A percentile compares a stretch with the other conserved stretches of the same genome.
Conservation (phyloP, 352 stramenopile species). For the Pythium scleroteichum region DNA sequence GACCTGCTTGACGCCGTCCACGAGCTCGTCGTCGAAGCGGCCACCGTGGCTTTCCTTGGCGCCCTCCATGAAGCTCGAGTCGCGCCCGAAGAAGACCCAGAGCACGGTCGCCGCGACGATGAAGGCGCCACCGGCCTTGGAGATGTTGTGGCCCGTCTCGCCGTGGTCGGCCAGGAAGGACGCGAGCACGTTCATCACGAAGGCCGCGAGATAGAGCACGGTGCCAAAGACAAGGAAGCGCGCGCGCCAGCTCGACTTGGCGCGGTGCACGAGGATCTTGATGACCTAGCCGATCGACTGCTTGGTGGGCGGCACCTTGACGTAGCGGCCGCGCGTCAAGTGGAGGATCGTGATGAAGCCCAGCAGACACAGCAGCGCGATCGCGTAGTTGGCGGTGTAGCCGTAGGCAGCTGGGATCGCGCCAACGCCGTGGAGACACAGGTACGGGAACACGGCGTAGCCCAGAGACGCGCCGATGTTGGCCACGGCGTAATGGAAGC, state of each 20-base stretch:
- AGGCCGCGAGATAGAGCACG: conserved; percentile 21
- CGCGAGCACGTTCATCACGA: conserved; percentile 31
- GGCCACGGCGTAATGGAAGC: conserved; percentile 56
- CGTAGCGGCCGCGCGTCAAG: conserved; percentile 24
- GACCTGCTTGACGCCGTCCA: conserved; percentile 51
- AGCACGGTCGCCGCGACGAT: conserved; percentile 31
- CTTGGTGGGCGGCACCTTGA: conserved; percentile 31
- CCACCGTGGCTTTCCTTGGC: conserved; percentile 39
- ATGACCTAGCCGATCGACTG: conserved; percentile 29
- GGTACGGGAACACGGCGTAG: conserved; percentile 49
- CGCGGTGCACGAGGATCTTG: conserved; percentile 15
- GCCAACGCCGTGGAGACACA: conserved; percentile 46
- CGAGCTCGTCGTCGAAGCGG: conserved; percentile 38
- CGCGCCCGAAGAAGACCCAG: conserved; percentile 41
- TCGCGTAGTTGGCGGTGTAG: conserved; percentile 50
- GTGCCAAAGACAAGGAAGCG: conserved; percentile 25
- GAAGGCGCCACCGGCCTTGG: conserved; percentile 13
- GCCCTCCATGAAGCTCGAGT: conserved; percentile 42
- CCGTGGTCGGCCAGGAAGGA: conserved; percentile 27
- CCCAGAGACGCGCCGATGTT: conserved; percentile 54
- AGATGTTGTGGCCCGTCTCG: conserved; percentile 16
- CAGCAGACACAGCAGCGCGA: conserved; percentile 25
- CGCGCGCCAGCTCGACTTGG: conserved; percentile 21
- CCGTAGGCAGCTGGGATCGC: conserved; percentile 45
- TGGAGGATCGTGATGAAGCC: conserved; percentile 22